Base-by-base conservation (phyloP, 129 eudicot species). In the Lactuca sativa region DNA sequence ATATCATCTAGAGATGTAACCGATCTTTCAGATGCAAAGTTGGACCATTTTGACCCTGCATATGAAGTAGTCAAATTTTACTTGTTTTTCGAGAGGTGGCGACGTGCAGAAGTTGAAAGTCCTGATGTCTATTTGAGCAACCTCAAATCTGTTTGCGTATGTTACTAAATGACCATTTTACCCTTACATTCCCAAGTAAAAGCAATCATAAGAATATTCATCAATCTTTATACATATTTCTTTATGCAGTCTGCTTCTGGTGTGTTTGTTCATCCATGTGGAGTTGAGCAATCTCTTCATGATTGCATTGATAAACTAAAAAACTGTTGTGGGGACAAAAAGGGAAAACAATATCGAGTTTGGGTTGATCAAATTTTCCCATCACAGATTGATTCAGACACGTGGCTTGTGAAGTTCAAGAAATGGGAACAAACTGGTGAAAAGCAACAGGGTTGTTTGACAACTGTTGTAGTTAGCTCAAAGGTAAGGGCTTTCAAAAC, bases 361-460 rank as follows among this genome's bases (percentile, higher is more conserved):
- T 93, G 98, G 98, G 92, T 89, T 59, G 98, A 93, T 80, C 98
- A 90, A 71, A 92, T 93, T 55, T 79, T 86, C 37, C 83, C 92
- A 7, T 16, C 64, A 51, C 84, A 81, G 74, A 74, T 86, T 68
- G 91, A 86, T 68, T 76, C 88, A 21, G 74, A 89, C 70, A 75
- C 86, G 7, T 93, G 95, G 98, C 67, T 89, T 7, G 88, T 93
- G 77, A 93, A 79, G 78, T 86, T 83, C 74, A 86, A 86, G 86
- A 93, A 93, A 70, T 93, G 88, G 95, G 98, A 89, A 65, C 85
- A 80, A 80, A 82, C 81, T 5, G 98, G 98, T 72, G 90, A 82
- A 54, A 83, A 83, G 56, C 89, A 83, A 61, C 77, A 59, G 17
- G 75, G 95, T 67, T 82, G 92, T 77, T 57, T 89, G 74, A 82